Percentiles rank a stretch among this genome's conserved stretches.
phyloP scores from a whole-genome alignment of 495 filamentous ascomycete species.

The Penicillium canariense region DNA sequence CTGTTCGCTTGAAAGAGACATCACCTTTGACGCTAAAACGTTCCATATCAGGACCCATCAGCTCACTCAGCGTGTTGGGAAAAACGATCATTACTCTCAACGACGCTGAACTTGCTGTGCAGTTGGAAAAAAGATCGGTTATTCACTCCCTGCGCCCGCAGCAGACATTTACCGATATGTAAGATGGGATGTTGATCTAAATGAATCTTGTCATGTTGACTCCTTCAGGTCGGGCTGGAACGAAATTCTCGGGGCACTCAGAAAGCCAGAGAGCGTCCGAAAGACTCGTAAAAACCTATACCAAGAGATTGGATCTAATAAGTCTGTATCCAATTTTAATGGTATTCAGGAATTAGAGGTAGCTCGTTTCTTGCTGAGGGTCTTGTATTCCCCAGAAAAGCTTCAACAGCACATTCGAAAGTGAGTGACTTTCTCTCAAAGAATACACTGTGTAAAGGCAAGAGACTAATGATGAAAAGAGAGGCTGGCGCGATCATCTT shows the following conservation, averaged over 20 bases:
- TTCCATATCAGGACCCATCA: slow-evolving; percentile 43
- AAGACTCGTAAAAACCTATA: slow-evolving; percentile 34
- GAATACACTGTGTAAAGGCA: not conserved
- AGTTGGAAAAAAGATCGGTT: slow-evolving; percentile 46
- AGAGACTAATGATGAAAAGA: slow-evolving; percentile 11
- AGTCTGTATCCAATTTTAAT: slow-evolving; percentile 28
- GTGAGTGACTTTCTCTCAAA: slow-evolving; percentile 12
- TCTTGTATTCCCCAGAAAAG: slow-evolving; percentile 35
- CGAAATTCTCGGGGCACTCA: slow-evolving; percentile 23
- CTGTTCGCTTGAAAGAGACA: not conserved
- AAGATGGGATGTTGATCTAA: slow-evolving; percentile 3
- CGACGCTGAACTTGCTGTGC: slow-evolving; percentile 37
- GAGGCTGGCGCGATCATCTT: slow-evolving; percentile 44
- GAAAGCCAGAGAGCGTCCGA: slow-evolving; percentile 28
- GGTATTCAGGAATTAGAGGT: slow-evolving; percentile 35
- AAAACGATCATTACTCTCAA: slow-evolving; percentile 50
- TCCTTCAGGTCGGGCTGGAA: slow-evolving; percentile 23
- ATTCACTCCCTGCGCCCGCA: slow-evolving; percentile 43
- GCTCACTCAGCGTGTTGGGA: slow-evolving; percentile 49
- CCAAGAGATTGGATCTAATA: slow-evolving; percentile 33
- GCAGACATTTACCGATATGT: slow-evolving; percentile 43
- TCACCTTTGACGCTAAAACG: not conserved
- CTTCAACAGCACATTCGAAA: slow-evolving; percentile 35
- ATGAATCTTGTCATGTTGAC: not conserved
- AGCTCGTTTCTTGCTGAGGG: slow-evolving; percentile 38